A percentile compares a stretch with the other conserved stretches of the same genome.
Evolutionary conservation across 2,329 filamentous ascomycete species (phyloP).

Genomic region (Fusarium drepaniforme): DNA sequence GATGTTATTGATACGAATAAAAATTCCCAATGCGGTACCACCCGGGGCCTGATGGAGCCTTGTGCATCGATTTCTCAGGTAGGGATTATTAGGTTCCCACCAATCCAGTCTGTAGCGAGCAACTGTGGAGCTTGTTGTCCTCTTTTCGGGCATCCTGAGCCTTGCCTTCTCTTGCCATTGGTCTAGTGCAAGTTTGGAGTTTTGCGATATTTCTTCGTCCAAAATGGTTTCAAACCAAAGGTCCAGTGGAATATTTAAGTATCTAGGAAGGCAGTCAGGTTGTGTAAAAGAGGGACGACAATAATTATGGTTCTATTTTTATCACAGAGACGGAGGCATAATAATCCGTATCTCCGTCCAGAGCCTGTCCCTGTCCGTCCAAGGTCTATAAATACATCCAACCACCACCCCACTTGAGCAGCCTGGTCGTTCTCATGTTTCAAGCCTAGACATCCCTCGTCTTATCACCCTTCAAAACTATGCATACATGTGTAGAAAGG

Average conservation of each 20-base stretch:
- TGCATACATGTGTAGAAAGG: neutral
- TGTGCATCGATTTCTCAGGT: neutral
- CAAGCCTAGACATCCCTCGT: neutral
- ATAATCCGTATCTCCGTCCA: neutral
- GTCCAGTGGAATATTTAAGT: neutral
- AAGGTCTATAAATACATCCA: neutral
- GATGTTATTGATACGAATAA: neutral
- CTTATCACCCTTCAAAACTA: neutral
- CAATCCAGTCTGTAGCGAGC: neutral
- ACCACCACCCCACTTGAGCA: neutral
- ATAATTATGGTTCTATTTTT: neutral
- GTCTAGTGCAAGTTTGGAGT: neutral
- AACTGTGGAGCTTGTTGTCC: neutral
- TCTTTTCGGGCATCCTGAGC: neutral
- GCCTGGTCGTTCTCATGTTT: neutral
- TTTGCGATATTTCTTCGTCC: neutral
- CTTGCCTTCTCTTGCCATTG: neutral
- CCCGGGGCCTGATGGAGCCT: neutral
- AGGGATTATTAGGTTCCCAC: neutral
- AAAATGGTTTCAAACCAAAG: neutral
- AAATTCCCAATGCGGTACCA: neutral
- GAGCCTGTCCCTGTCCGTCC: neutral
- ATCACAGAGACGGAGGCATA: neutral
- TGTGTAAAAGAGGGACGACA: neutral
- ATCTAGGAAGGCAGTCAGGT: neutral